Base-by-base conservation (phyloP, 345 rosid species). In the Salix purpurea region DNA sequence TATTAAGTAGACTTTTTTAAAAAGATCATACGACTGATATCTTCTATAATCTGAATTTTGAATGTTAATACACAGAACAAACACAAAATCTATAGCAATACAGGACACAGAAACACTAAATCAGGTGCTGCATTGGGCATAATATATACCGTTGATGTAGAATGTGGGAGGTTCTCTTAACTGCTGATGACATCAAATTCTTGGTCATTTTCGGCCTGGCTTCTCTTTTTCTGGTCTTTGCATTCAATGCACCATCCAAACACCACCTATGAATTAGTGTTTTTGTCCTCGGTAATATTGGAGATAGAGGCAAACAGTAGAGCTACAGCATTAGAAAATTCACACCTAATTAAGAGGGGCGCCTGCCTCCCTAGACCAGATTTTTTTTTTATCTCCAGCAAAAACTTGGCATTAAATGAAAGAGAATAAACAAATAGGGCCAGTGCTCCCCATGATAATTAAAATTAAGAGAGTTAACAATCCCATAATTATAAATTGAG, bases 231-330 rank as follows among this genome's bases (percentile, higher is more conserved):
- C 37, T 36, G 37, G 37, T 36, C 37, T 5, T 36, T 6, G 76
- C 83, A 76, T 75, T 80, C 6, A 76, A 34, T 76, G 70, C 76
- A 18, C 77, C 82, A 70, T 34, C 79, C 78, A 37, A 65, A 74
- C 67, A 73, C 52, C 70, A 26, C 73, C 73, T 74, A 14, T 70
- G 79, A 82, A 82, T 78, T 71, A 74, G 79, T 78, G 82, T 52
- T 34, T 68, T 72, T 21, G 65, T 39, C 36, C 64, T 58, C 4
- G 28, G 12, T n/a, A 58, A 58, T 12, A n/a, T n/a, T n/a, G 70
- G 65, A 36, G 74, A 67, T 37, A 30, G 65, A 78, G 73, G 69
- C 67, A 66, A n/a, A 1, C 68, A 46, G 77, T 16, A 16, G 58
- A 37, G 18, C 15, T n/a, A 71, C 60, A 42, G 16, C 62, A 74